phyloP scores from a whole-genome alignment of 2,329 filamentous ascomycete species.

The Aspergillus hiratsukae region DNA sequence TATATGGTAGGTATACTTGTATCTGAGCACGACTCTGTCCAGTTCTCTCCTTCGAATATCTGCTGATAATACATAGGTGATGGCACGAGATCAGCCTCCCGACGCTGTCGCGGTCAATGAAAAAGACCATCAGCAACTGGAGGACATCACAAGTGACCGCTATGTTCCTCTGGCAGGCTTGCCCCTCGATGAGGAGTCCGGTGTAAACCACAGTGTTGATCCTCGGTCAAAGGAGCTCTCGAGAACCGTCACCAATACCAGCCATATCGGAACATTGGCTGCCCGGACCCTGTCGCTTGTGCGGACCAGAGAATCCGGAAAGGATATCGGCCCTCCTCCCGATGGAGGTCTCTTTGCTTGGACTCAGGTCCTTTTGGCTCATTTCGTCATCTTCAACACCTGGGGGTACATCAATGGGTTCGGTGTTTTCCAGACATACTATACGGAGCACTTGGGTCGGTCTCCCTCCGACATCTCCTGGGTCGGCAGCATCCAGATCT shows the following conservation, averaged over 20 bases:
- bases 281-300: conserved; percentile 32
- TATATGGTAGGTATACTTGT: not conserved
- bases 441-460: conserved; percentile 38
- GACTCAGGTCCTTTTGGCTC: conserved; percentile 51
- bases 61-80: not conserved
- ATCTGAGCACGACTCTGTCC: not conserved
- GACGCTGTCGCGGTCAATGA: not conserved
- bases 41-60: not conserved
- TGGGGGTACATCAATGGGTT: conserved; percentile 55
- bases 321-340: conserved; percentile 36
- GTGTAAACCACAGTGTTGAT: conserved; percentile 3
- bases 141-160: conserved; percentile 10
- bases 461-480: conserved; percentile 49
- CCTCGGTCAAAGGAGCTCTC: conserved; percentile 14
- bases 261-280: conserved; percentile 19
- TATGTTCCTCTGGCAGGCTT: conserved; percentile 4
- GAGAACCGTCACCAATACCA: conserved; percentile 22
- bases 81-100: not conserved
- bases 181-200: conserved; percentile 18
- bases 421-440: conserved; percentile 54
- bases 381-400: conserved; percentile 54
- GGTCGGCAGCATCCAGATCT: conserved; percentile 51
- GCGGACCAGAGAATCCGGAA: conserved; percentile 34
- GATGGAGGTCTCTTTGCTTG: conserved; percentile 54
- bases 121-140: not conserved